Percentiles rank a stretch among this genome's conserved stretches.
Evolutionary conservation across 805 yeast species (phyloP).

Genomic region (Metschnikowia vanudenii): DNA sequence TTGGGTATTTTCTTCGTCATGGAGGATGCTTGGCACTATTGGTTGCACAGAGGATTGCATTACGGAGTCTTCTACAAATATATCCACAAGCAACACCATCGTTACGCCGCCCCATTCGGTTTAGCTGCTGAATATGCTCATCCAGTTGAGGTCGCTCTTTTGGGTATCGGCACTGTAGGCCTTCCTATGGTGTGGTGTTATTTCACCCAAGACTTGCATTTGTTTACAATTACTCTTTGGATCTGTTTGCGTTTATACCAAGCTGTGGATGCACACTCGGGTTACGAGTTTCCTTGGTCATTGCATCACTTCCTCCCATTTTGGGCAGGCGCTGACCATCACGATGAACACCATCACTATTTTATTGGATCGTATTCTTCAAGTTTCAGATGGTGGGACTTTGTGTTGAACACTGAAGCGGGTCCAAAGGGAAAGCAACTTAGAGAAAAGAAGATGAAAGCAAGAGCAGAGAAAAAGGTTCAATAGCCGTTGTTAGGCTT

Average conservation of each 20-base stretch:
- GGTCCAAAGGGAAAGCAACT: constrained; percentile 75
- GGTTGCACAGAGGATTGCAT: constrained; percentile 90
- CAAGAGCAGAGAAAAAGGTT: constrained; percentile 47
- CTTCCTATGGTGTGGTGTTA: constrained; percentile 77
- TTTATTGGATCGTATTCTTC: constrained; percentile 95
- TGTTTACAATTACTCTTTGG: constrained; percentile 89
- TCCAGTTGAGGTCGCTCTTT: constrained; percentile 85
- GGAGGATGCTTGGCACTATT: constrained; percentile 97
- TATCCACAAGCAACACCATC: constrained; percentile 96
- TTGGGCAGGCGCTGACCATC: constrained; percentile 99
- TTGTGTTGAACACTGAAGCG: constrained; percentile 80
- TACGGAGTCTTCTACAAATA: constrained; percentile 84
- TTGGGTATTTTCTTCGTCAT: constrained; percentile 73
- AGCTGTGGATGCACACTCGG: constrained; percentile 97
- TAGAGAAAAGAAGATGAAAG: constrained; percentile 65
- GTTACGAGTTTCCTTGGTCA: constrained; percentile 97
- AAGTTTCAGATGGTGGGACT: constrained; percentile 96
- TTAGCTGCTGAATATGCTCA: constrained; percentile 97
- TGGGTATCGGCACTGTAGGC: constrained; percentile 96
- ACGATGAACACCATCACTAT: constrained; percentile 94
- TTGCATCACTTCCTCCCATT: constrained; percentile 87
- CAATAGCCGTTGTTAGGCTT: constrained; percentile 6
- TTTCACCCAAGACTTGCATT: constrained; percentile 68
- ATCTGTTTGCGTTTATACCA: constrained; percentile 84
- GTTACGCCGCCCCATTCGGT: constrained; percentile 97